Base-by-base conservation (phyloP, 805 yeast species). In the Kuraishia floccosa region DNA sequence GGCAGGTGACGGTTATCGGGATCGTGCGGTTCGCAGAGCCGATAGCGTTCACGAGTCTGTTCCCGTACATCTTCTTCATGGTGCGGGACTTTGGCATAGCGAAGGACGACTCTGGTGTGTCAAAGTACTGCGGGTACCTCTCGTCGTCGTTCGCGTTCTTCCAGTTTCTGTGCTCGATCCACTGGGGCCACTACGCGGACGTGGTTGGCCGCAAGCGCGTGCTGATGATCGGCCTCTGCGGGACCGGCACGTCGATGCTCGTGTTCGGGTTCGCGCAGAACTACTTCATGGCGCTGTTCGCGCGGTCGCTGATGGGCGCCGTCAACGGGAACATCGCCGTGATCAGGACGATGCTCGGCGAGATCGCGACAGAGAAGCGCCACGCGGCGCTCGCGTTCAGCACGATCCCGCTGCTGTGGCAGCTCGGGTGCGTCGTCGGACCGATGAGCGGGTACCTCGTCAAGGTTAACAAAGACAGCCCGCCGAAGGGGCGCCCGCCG, bases 261-360 rank as follows among this genome's bases (percentile, higher is more conserved):
- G 31, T 61, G 4, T 63, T 76, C 39, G 83, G 83, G 1, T 69
- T 73, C 38, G 52, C 76, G 10, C 54, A 49, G 13, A 68, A 63
- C 43, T 71, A 61, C 42, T 63, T 60, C 41, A 56, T 60, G 51
- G 81, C 81, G 0, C 39, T 76, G 3, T 42, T 54, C 10, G 70
- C 81, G 7, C 56, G 82, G 42, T 55, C 65, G 14, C 38, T 64
- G 26, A 64, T 69, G 53, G 84, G 84, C 0, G 50, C 66, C 2
- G 49, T 75, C 25, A 76, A 75, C 43, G 84, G 82, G 5, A 76
- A 76, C 44, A 68, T 73, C 6, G 74, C 76, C 1, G 80, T 76
- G n/a, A 44, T 76, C 20, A 53, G 83, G 46, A 76, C 83, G 0
- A 51, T 63, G 30, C 57, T 76, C 27, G 83, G 81, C 3, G 84